phyloP scores from a whole-genome alignment of 1,284 basidiomycete genomes.

The Leccinum glutinopallens region DNA sequence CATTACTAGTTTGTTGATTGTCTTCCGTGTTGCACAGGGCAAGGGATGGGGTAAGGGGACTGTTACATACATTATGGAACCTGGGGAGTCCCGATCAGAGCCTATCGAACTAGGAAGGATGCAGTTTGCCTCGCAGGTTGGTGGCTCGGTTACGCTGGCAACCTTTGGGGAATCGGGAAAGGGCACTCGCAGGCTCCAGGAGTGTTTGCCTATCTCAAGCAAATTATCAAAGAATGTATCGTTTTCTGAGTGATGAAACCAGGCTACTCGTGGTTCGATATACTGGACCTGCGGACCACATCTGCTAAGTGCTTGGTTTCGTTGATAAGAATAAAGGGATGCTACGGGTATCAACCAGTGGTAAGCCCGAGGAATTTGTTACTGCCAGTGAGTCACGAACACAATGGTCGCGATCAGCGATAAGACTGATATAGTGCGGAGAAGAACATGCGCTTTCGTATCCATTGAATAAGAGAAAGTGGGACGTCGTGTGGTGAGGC shows the following conservation, averaged over 20 bases:
- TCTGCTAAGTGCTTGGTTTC: too few species aligned
- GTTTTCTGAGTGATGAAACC: background rate
- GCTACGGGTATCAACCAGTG: background rate
- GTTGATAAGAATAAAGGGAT: background rate
- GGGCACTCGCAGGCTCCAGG: too few species aligned
- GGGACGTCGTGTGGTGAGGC: too few species aligned
- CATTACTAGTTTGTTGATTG: background rate
- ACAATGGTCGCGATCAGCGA: background rate
- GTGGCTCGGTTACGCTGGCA: background rate
- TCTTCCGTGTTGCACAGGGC: background rate
- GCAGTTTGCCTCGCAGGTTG: background rate
- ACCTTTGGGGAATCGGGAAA: conserved; percentile 23
- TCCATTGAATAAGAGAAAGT: too few species aligned
- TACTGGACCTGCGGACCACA: too few species aligned
- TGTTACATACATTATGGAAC: background rate
- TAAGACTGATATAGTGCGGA: background rate
- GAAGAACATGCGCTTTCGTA: background rate
- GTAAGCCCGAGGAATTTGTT: background rate
- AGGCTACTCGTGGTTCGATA: too few species aligned
- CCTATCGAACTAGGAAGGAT: background rate
- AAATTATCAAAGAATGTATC: background rate
- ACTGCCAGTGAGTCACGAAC: too few species aligned
- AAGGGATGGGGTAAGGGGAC: background rate
- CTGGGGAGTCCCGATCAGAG: background rate
- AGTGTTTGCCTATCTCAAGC: background rate